These are phyloP conservation scores for Penicillium aurantiogriseum DNA, from an alignment of 2,329 filamentous ascomycete genomes.

Conservation along the genomic window DNA sequence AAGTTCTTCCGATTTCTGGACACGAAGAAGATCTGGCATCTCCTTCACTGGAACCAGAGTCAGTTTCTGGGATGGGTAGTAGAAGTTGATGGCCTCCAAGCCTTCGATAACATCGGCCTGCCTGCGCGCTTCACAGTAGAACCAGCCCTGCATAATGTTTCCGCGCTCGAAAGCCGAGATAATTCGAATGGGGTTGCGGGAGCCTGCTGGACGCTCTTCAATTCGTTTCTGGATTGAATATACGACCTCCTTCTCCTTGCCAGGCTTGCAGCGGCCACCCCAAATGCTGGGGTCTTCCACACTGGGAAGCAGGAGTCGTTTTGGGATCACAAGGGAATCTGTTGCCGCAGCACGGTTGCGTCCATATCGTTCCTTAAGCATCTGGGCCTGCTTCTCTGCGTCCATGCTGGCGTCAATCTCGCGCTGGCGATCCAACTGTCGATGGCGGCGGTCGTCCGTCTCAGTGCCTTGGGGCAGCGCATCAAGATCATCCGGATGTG, in stretches of 20 bases:
- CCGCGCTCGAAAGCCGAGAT: conserved; percentile 91
- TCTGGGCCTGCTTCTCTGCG: conserved; percentile 87
- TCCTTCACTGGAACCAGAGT: conserved; percentile 92
- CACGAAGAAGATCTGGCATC: conserved; percentile 92
- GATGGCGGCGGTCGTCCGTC: conserved; percentile 86
- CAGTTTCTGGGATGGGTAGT: conserved; percentile 84
- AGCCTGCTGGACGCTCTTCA: conserved; percentile 69
- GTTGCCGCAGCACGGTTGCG: conserved; percentile 66
- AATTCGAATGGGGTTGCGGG: conserved; percentile 78
- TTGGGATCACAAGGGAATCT: conserved; percentile 76
- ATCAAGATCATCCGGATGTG: conserved; percentile 84
- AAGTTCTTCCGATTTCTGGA: conserved; percentile 79
- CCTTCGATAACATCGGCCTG: conserved; percentile 82
- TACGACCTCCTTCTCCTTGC: conserved; percentile 90
- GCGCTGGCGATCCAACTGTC: conserved; percentile 88
- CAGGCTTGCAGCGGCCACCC: conserved; percentile 88
- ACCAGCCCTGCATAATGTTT: conserved; percentile 83
- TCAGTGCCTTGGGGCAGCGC: conserved; percentile 71
- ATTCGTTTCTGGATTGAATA: conserved; percentile 85
- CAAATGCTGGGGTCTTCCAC: conserved; percentile 96
- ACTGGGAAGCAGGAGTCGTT: conserved; percentile 81
- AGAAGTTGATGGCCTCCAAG: conserved; percentile 79
- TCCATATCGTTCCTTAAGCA: conserved; percentile 83
- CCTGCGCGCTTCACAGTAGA: conserved; percentile 89
- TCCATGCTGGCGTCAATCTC: conserved; percentile 86